Conservation (phyloP, 768 basidiomycete species). For the Lactarius tabidus region DNA sequence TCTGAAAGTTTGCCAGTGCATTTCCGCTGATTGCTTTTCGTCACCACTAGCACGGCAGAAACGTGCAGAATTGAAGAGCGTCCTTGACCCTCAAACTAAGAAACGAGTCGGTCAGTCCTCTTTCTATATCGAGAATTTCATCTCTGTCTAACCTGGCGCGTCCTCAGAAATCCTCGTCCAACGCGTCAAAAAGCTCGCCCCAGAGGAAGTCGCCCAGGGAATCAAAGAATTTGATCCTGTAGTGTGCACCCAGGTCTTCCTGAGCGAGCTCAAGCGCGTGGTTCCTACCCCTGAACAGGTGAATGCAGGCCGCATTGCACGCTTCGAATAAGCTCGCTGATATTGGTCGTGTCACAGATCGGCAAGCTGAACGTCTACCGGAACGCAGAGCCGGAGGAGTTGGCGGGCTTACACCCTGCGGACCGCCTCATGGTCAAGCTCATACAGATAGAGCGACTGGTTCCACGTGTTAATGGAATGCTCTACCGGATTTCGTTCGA, state of each 20-base stretch:
- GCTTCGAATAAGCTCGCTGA: neutral
- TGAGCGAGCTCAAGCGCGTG: constrained; percentile 82
- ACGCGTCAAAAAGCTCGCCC: constrained; percentile 74
- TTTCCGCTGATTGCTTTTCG: neutral
- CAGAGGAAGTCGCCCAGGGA: constrained; percentile 79
- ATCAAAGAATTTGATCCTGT: constrained; percentile 86
- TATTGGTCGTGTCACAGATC: constrained; percentile 43
- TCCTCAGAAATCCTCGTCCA: constrained; percentile 85
- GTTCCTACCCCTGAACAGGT: constrained; percentile 91
- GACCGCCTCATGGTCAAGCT: constrained; percentile 97
- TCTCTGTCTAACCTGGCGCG: neutral
- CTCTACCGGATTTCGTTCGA: constrained; percentile 86
- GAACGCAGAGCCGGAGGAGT: constrained; percentile 80
- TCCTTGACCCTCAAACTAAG: constrained; percentile 86
- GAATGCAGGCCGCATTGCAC: constrained; percentile 14
- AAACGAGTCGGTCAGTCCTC: constrained; percentile 80
- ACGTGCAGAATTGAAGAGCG: constrained; percentile 85
- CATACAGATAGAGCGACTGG: constrained; percentile 88
- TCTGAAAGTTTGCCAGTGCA: neutral
- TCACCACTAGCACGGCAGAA: constrained; percentile 62
- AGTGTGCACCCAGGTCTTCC: constrained; percentile 83
- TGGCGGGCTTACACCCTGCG: constrained; percentile 85
- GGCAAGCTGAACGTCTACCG: constrained; percentile 89
- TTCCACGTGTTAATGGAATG: constrained; percentile 92
- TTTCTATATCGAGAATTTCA: neutral